phyloP scores from a whole-genome alignment of 2,329 filamentous ascomycete genomes.

The Colletotrichum sidae region DNA sequence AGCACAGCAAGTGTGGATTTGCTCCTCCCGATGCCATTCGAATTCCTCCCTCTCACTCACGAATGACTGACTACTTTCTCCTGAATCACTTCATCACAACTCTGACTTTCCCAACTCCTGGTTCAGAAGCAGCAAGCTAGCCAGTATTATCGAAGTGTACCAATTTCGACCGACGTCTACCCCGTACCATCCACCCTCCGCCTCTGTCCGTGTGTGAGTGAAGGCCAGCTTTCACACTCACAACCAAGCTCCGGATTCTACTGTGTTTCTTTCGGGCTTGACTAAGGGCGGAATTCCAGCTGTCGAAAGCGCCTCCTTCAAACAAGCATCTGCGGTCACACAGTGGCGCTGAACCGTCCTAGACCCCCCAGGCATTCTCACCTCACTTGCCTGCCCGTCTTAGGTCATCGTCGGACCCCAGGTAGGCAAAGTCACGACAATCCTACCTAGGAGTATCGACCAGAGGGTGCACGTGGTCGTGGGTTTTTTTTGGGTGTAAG shows the following conservation, averaged over 20 bases:
- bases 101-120: too few relatives aligned
- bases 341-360: constrained; percentile 18
- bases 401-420: not conserved
- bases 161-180: not conserved
- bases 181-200: not conserved
- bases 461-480: not conserved
- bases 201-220: constrained; percentile 21
- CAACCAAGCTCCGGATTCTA: constrained; percentile 9
- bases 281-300: constrained; percentile 17
- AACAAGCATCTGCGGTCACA: constrained; percentile 30
- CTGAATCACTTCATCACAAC: not conserved
- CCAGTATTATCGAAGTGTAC: too few relatives aligned
- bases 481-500: constrained; percentile 12
- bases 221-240: constrained; percentile 13
- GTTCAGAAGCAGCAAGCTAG: too few relatives aligned
- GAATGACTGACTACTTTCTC: not conserved
- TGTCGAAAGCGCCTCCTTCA: constrained; percentile 15
- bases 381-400: constrained; percentile 21
- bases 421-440: constrained; percentile 12
- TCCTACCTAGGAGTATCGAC: constrained; percentile 1
- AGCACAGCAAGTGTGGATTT: constrained; percentile 20
- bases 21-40: too few relatives aligned
- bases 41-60: too few relatives aligned
- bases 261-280: constrained; percentile 14
- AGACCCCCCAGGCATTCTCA: constrained; percentile 1